Evolutionary conservation across 768 basidiomycete species (phyloP).

Genomic region (Amanita pallidorosea): DNA sequence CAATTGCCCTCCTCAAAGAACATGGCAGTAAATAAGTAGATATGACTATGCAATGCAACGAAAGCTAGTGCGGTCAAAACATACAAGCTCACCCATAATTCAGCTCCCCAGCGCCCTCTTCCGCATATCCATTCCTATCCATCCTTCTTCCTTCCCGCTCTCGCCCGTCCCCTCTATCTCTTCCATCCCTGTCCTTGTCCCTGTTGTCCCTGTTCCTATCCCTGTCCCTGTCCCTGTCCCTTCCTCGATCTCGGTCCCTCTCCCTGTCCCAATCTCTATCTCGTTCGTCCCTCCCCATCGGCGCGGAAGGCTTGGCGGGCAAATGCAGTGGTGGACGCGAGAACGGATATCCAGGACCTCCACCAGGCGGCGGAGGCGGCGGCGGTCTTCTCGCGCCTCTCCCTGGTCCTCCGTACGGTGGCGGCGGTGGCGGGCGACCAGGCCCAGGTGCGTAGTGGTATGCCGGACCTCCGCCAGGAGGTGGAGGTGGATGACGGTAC

Average conservation of each 20-base stretch:
- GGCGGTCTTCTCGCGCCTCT: conserved; percentile 7
- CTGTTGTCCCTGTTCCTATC: not conserved
- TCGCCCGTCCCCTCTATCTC: conserved; percentile 3
- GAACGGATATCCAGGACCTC: conserved; percentile 3
- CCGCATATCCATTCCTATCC: conserved; percentile 5
- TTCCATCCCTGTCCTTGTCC: conserved; percentile 3
- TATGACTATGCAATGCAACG: not conserved
- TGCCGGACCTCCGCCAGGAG: conserved; percentile 7
- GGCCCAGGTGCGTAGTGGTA: conserved; percentile 3
- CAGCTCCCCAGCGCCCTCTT: conserved; percentile 11
- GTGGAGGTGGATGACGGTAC: conserved; percentile 3
- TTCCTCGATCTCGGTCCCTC: not conserved
- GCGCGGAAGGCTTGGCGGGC: conserved; percentile 9
- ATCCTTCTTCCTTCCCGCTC: conserved; percentile 5
- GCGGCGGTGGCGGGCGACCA: conserved; percentile 8
- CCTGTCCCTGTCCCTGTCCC: not conserved
- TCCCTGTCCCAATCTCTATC: not conserved
- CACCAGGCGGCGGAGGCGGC: not conserved
- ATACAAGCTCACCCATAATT: conserved; percentile 15
- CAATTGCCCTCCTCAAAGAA: no score
- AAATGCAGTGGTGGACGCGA: conserved; percentile 11
- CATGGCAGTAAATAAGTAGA: no score
- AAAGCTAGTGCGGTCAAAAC: not conserved
- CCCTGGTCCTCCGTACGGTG: conserved; percentile 6
- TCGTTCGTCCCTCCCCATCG: conserved; percentile 7